phyloP scores from a whole-genome alignment of 75 land plant genomes.

The Isoetes taiwanensis region DNA sequence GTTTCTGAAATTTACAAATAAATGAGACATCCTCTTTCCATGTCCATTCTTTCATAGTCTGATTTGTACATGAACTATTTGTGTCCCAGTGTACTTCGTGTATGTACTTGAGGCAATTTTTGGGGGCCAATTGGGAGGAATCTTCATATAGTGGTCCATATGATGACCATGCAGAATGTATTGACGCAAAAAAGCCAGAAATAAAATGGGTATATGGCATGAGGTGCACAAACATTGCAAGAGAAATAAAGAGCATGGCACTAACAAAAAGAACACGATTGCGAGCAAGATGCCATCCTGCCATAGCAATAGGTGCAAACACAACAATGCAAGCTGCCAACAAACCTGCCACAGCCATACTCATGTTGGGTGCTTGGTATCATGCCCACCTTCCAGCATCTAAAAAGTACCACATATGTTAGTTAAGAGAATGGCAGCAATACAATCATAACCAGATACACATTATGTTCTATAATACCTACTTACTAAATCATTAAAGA shows the following conservation, averaged over 20 bases:
- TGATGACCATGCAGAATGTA: background rate
- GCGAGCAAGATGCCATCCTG: conserved; percentile 79
- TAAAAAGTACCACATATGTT: no score
- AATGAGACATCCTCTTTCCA: conserved; percentile 20
- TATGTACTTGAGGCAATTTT: background rate
- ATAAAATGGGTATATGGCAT: conserved; percentile 61
- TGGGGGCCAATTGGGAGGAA: background rate
- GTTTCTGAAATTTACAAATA: conserved; percentile 40
- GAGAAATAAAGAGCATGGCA: conserved; percentile 63
- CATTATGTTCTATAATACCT: no score
- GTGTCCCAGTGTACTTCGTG: background rate
- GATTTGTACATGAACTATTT: background rate
- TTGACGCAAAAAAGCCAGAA: conserved; percentile 11
- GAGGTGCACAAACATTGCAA: conserved; percentile 66
- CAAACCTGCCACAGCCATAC: conserved; percentile 35
- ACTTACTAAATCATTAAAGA: no score
- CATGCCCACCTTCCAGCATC: no score
- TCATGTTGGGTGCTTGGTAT: no score
- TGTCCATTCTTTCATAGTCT: no score
- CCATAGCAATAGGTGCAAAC: conserved; percentile 77
- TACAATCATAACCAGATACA: no score
- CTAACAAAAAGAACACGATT: conserved; percentile 82
- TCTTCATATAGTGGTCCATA: background rate
- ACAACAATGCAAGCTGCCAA: conserved; percentile 62
- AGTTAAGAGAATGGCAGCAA: no score